These are phyloP conservation scores for Colletotrichum spaethianum DNA, from an alignment of 2,329 filamentous ascomycete genomes.

Conservation along the genomic window DNA sequence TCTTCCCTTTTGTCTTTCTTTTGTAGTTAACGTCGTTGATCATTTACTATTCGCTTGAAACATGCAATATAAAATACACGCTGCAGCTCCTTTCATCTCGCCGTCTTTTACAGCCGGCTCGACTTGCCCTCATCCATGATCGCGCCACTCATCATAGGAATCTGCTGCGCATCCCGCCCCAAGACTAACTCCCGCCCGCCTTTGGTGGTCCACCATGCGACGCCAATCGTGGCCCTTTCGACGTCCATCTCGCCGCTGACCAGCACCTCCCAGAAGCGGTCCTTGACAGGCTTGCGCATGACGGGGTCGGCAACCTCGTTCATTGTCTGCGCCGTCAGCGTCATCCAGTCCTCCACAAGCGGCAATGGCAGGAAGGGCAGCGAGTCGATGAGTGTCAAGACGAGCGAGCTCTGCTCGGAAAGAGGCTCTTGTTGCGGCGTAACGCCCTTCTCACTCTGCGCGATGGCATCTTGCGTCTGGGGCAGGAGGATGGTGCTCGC, in stretches of 20 bases:
- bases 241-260: conserved; percentile 90
- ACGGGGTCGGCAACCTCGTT: conserved; percentile 72
- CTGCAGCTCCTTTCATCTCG: not conserved
- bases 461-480: conserved; percentile 54
- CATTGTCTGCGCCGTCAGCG: conserved; percentile 77
- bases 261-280: conserved; percentile 84
- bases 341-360: conserved; percentile 85
- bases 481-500: conserved; percentile 61
- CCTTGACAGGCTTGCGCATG: conserved; percentile 76
- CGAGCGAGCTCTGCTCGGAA: conserved; percentile 86
- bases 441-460: conserved; percentile 41
- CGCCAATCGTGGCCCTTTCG: conserved; percentile 82
- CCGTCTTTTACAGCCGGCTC: conserved; percentile 53
- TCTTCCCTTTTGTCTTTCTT: not conserved
- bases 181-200: conserved; percentile 68
- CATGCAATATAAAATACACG: not conserved
- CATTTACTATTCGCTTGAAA: not conserved
- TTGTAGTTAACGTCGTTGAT: not conserved
- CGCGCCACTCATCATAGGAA: conserved; percentile 70
- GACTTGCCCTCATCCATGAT: conserved; percentile 52
- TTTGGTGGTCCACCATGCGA: conserved; percentile 85
- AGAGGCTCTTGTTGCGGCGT: conserved; percentile 53
- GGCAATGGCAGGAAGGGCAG: conserved; percentile 80
- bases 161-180: conserved; percentile 42
- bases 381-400: conserved; percentile 84